Conservation (phyloP, 345 rosid species). For the Psidium friedrichsthalianum region DNA sequence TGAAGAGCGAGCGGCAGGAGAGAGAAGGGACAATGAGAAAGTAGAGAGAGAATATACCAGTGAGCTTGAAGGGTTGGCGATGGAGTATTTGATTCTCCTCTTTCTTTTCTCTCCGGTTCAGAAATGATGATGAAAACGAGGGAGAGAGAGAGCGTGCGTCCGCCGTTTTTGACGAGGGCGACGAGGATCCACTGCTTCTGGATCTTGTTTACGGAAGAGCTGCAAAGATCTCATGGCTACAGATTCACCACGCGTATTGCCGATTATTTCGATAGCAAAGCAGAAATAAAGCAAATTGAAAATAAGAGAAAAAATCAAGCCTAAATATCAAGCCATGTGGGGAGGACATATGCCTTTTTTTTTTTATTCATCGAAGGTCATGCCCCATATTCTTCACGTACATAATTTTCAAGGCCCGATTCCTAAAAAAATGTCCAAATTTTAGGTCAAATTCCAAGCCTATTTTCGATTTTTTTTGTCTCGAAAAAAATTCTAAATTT, state of each 20-base stretch:
- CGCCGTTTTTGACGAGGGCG: background rate
- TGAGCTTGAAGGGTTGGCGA: background rate
- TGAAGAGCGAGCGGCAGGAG: background rate
- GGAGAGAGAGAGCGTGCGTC: background rate
- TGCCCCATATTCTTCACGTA: background rate
- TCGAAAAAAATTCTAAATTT: too few species aligned
- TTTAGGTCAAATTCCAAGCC: too few species aligned
- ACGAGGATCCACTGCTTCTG: background rate
- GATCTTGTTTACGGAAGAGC: background rate
- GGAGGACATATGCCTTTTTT: too few species aligned
- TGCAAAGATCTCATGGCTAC: background rate
- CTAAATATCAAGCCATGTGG: background rate
- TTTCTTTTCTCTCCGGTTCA: background rate
- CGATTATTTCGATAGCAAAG: background rate
- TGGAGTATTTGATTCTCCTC: background rate
- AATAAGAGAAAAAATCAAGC: too few species aligned
- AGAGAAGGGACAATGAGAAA: background rate
- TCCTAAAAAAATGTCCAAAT: too few species aligned
- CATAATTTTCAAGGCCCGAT: background rate
- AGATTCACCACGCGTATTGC: background rate
- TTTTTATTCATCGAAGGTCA: too few species aligned
- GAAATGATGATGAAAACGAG: background rate
- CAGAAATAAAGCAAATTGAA: background rate
- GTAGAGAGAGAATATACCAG: background rate
- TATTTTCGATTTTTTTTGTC: too few species aligned